Percentiles rank a stretch among this genome's conserved stretches.
phyloP scores from a whole-genome alignment of 768 basidiomycete species.

The Podaxis rugospora region DNA sequence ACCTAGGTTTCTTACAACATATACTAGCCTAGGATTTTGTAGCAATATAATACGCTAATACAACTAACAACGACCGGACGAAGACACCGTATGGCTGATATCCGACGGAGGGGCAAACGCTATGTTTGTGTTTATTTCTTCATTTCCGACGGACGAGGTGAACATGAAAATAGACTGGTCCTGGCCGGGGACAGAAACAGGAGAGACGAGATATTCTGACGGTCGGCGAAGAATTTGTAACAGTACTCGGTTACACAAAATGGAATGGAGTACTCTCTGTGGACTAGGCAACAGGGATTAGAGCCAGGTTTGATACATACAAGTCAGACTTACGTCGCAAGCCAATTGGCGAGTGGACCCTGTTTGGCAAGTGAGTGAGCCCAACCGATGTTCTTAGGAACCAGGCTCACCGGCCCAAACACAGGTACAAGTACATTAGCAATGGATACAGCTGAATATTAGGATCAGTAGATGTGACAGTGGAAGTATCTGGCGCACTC shows the following conservation, averaged over 20 bases:
- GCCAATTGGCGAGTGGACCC: constrained; percentile 36
- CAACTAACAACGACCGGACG: neutral
- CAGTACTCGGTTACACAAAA: constrained; percentile 38
- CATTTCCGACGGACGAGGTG: constrained; percentile 18
- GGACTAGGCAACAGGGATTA: constrained; percentile 20
- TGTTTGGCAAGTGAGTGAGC: constrained; percentile 8
- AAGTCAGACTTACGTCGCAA: constrained; percentile 30
- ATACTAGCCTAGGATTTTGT: no score
- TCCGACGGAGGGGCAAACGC: constrained; percentile 14
- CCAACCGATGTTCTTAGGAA: no score
- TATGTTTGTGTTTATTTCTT: constrained; percentile 17
- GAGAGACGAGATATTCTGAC: constrained; percentile 15
- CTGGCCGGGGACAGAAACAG: constrained; percentile 4
- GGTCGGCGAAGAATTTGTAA: constrained; percentile 33
- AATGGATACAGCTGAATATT: constrained; percentile 28
- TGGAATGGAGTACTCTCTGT: constrained; percentile 39
- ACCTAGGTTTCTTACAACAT: no score
- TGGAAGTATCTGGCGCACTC: constrained; percentile 18
- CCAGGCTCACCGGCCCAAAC: constrained; percentile 28
- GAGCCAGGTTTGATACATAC: neutral
- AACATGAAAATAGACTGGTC: constrained; percentile 12
- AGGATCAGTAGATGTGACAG: neutral
- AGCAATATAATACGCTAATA: no score
- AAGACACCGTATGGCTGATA: neutral
- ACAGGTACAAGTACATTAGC: constrained; percentile 37